Base-by-base conservation (phyloP, 2,329 filamentous ascomycete genomes). In the Pseudocercospora vitis region DNA sequence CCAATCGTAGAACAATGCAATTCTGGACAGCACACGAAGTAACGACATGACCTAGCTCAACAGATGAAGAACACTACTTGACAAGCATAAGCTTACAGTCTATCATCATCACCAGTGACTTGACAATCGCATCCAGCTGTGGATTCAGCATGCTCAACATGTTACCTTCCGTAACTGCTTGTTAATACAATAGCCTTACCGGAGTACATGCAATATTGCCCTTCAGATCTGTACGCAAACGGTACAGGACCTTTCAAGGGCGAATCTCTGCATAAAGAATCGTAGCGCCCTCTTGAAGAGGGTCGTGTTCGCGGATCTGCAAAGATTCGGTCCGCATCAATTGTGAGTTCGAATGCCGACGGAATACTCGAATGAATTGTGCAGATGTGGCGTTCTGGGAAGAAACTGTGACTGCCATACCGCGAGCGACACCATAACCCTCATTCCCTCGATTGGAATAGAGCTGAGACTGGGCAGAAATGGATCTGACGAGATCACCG, bases 1-100 rank as follows among this genome's bases (percentile, higher is more conserved):
- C n/a, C n/a, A n/a, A n/a, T n/a, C n/a, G n/a, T n/a, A n/a, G n/a
- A n/a, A n/a, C n/a, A n/a, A n/a, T n/a, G n/a, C n/a, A n/a, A 16
- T 9, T 4, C 16, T 46, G 8, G 42, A 46, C 24, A 46, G 31
- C 42, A 46, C 42, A 28, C 24, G 31, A 14, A 31, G 28, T n/a
- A 28, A 14, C n/a, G n/a, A n/a, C n/a, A n/a, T n/a, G n/a, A n/a
- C n/a, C n/a, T n/a, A n/a, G n/a, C n/a, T n/a, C n/a, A n/a, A n/a
- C n/a, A 11, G 14, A 47, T 47, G n/a, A 16, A 16, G 16, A 47
- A 47, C 26, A 47, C 29, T 47, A 47, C n/a, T 18, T 47, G 44
- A 23, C 26, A 4, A 47, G 26, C 44, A 16, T 47, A n/a, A 47
- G 29, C 26, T 32, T 47, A 7, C 44, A 31, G 14, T 26, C 44